phyloP scores from a whole-genome alignment of 2,329 filamentous ascomycete genomes.

The Aspergillus neoniger region DNA sequence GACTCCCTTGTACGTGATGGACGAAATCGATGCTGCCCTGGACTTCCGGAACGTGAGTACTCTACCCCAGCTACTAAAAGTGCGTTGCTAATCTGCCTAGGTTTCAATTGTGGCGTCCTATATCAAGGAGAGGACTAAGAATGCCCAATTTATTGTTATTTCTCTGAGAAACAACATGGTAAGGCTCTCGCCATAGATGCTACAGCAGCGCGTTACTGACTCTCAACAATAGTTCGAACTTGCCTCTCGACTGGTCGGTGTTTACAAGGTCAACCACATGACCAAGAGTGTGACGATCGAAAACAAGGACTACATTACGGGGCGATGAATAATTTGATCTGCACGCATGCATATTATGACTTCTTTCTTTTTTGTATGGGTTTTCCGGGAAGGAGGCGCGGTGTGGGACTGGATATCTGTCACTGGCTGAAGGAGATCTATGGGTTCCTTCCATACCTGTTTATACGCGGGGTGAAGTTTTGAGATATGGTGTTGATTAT shows the following conservation, averaged over 20 bases:
- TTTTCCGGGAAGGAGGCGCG: slow-evolving; percentile 4
- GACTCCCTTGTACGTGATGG: slow-evolving; percentile 97
- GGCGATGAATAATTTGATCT: slow-evolving; percentile 28
- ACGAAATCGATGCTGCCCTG: slow-evolving; percentile 96
- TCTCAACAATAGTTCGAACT: slow-evolving; percentile 71
- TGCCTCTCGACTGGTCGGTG: slow-evolving; percentile 88
- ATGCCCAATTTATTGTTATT: slow-evolving; percentile 98
- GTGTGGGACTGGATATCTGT: slow-evolving; percentile 6
- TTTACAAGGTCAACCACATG: slow-evolving; percentile 99
- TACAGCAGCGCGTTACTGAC: neutral
- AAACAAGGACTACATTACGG: slow-evolving; percentile 72
- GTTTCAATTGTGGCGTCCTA: slow-evolving; percentile 98
- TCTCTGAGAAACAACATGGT: slow-evolving; percentile 96
- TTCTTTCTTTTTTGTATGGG: slow-evolving; percentile 2
- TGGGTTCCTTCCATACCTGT: neutral
- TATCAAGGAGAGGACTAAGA: slow-evolving; percentile 98
- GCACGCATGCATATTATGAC: slow-evolving; percentile 1
- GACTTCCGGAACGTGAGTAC: slow-evolving; percentile 92
- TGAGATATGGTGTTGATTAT: neutral
- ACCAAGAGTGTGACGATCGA: slow-evolving; percentile 90
- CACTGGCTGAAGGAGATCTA: neutral
- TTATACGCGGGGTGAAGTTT: neutral
- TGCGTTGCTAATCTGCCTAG: slow-evolving; percentile 47
- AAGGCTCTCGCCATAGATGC: slow-evolving; percentile 11
- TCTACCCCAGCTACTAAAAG: neutral